These are phyloP conservation scores for Oleoguttula mirabilis DNA, from an alignment of 495 filamentous ascomycete species.

Conservation along the genomic window DNA sequence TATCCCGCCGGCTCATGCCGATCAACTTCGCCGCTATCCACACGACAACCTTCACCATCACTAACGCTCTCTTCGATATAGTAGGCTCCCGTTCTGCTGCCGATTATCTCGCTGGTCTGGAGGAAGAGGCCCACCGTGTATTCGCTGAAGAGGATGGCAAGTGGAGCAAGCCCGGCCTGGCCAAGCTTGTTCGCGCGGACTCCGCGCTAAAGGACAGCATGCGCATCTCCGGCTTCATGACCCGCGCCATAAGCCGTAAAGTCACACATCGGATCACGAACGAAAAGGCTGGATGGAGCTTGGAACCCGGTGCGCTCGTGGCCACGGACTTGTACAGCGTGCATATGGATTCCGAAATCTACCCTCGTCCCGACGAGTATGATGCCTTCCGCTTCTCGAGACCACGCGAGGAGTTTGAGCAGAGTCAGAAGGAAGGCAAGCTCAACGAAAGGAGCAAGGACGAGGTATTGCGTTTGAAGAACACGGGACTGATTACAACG, in stretches of 20 bases:
- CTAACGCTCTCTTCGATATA: slow-evolving; percentile 14
- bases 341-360: slow-evolving; percentile 32
- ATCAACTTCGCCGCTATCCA: slow-evolving; percentile 20
- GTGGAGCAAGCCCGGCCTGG: too few species aligned
- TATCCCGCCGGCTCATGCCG: too few species aligned
- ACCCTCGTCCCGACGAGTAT: slow-evolving; percentile 26
- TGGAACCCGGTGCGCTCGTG: slow-evolving; percentile 32
- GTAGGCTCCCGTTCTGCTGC: background rate
- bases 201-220: slow-evolving; percentile 34
- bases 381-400: slow-evolving; percentile 32
- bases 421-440: background rate
- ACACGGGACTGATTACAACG: slow-evolving; percentile 1
- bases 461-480: background rate
- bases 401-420: slow-evolving; percentile 7
- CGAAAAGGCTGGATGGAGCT: slow-evolving; percentile 27
- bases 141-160: too few species aligned
- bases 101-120: slow-evolving; percentile 6
- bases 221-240: slow-evolving; percentile 32
- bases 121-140: slow-evolving; percentile 5
- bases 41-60: slow-evolving; percentile 12
- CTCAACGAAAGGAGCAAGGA: background rate
- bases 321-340: slow-evolving; percentile 30
- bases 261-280: slow-evolving; percentile 29
- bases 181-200: slow-evolving; percentile 33
- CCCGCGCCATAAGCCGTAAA: slow-evolving; percentile 31